phyloP scores from a whole-genome alignment of 2,329 filamentous ascomycete genomes.

The Claviceps cyperi region DNA sequence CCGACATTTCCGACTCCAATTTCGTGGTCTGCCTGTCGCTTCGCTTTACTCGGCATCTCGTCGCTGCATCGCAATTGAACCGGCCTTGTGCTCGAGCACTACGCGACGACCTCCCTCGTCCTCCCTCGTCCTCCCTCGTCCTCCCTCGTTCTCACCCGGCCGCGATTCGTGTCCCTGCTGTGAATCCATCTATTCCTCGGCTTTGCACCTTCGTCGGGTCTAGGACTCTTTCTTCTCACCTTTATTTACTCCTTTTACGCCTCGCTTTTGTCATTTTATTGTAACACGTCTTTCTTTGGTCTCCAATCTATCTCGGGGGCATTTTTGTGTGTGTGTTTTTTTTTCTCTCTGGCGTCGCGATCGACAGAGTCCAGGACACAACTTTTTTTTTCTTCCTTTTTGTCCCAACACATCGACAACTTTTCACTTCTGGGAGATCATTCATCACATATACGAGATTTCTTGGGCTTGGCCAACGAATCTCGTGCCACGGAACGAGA shows the following conservation, averaged over 20 bases:
- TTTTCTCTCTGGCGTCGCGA: neutral
- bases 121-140: neutral
- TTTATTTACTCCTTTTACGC: neutral
- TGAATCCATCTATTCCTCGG: neutral
- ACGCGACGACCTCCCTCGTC: neutral
- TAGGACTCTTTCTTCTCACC: neutral
- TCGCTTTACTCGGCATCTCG: slow-evolving; percentile 3
- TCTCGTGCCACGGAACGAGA: slow-evolving; percentile 3
- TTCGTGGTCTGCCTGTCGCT: slow-evolving; percentile 1
- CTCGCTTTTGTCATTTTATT: neutral
- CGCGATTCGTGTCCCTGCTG: neutral
- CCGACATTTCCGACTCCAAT: slow-evolving; percentile 1
- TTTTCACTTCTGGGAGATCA: neutral
- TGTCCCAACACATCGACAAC: neutral
- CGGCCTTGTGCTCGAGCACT: neutral
- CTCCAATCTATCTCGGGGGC: neutral
- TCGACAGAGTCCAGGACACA: neutral
- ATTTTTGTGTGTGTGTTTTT: slow-evolving; percentile 1
- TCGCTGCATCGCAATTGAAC: slow-evolving; percentile 5
- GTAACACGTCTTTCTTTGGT: neutral
- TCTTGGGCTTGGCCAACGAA: neutral
- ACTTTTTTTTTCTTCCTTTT: neutral
- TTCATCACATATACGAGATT: neutral
- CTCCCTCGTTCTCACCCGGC: neutral
- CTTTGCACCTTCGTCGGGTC: slow-evolving; percentile 1